Evolutionary conservation across 2,329 filamentous ascomycete genomes (phyloP).

Genomic region (Fusarium sp.): DNA sequence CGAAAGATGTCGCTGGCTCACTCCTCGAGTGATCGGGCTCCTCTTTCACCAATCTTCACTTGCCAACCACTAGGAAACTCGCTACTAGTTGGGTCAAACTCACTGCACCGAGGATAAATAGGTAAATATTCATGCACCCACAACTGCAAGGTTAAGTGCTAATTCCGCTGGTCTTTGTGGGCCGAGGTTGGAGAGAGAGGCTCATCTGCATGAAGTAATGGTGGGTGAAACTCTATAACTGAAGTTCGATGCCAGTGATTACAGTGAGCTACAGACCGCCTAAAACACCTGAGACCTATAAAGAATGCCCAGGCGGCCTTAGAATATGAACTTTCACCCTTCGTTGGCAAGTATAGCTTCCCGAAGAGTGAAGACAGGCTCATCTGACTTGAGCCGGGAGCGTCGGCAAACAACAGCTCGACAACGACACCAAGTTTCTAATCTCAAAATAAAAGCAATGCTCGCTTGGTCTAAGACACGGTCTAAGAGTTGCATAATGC

Average conservation of each 20-base stretch:
- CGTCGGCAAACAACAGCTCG: not conserved
- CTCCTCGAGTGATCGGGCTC: not conserved
- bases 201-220: not conserved
- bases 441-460: not conserved
- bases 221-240: not conserved
- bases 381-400: not conserved
- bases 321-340: not conserved
- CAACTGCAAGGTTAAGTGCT: not conserved
- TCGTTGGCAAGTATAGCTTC: not conserved
- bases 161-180: not conserved
- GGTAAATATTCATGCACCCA: not conserved
- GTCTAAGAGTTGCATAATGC: not conserved
- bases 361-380: not conserved
- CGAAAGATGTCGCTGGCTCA: not conserved
- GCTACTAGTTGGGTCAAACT: no score
- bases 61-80: not conserved
- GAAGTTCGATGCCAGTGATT: not conserved
- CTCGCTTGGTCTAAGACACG: not conserved
- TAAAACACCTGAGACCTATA: not conserved
- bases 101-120: not conserved
- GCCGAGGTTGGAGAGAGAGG: not conserved
- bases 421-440: not conserved
- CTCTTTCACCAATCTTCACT: not conserved
- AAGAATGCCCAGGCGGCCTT: rapidly evolving
- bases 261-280: not conserved